Evolutionary conservation across 2,329 filamentous ascomycete genomes (phyloP).

Genomic region (Moelleriella libera): DNA sequence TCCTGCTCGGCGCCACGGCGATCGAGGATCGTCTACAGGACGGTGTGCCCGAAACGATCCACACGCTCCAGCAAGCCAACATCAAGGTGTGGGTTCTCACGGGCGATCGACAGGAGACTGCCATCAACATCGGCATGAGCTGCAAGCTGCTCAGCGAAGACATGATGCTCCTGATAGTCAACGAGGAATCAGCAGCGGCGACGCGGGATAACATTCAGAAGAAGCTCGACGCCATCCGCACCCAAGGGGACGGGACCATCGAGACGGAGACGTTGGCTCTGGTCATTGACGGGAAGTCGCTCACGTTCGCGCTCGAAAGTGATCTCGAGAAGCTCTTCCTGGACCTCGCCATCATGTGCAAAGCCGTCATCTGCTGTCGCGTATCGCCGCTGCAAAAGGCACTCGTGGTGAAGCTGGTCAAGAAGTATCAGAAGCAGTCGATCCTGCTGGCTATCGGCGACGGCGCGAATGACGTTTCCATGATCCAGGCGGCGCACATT

Average conservation of each 20-base stretch:
- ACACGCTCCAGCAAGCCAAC: constrained; percentile 87
- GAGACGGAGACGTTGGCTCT: constrained; percentile 81
- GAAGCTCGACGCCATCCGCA: constrained; percentile 82
- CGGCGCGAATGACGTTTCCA: constrained; percentile 97
- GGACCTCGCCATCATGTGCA: constrained; percentile 88
- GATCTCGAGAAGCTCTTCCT: constrained; percentile 89
- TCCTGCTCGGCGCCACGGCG: constrained; percentile 82
- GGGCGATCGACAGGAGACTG: constrained; percentile 93
- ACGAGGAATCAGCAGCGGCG: constrained; percentile 67
- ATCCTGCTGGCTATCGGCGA: constrained; percentile 94
- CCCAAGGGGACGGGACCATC: constrained; percentile 60
- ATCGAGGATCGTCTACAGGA: constrained; percentile 97
- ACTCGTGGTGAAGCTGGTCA: constrained; percentile 93
- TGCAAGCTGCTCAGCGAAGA: constrained; percentile 97
- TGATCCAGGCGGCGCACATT: constrained; percentile 98
- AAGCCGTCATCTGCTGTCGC: constrained; percentile 96
- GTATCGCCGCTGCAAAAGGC: constrained; percentile 96
- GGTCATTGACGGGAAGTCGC: constrained; percentile 89
- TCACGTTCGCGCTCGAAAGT: constrained; percentile 85
- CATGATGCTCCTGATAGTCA: constrained; percentile 94
- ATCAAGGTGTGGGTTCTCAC: constrained; percentile 99
- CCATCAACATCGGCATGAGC: constrained; percentile 99
- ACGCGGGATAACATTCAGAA: constrained; percentile 85
- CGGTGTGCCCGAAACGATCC: constrained; percentile 94
- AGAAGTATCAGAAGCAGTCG: constrained; percentile 75